Base-by-base conservation (phyloP, 2,329 filamentous ascomycete genomes). In the Ophiosphaerella narmari region DNA sequence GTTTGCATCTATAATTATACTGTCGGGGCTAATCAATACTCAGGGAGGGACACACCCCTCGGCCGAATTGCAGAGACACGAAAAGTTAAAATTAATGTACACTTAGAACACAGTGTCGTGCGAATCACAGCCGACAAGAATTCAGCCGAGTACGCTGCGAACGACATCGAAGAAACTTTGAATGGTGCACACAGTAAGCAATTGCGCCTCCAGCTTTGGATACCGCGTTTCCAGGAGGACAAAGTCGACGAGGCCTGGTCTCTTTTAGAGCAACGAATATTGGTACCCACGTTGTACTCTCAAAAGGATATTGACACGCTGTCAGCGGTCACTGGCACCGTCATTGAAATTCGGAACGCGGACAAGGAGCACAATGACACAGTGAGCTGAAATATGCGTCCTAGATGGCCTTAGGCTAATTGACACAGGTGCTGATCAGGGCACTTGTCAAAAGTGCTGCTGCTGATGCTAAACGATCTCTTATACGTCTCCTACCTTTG, bases 71-170 rank as follows among this genome's bases (percentile, higher is more conserved):
- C 63, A 18, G 41, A 41, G n/a, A 40, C 44, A 18, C 60, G 72
- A 12, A 67, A 59, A 29, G 69, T 60, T 21, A 73, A 60, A 29
- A 43, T 73, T 8, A 65, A 74, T 33, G 51, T 69, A 13, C 57
- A 64, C 32, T 44, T 50, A 31, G 46, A 52, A 3, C 55, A 67
- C 32, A 57, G 55, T 32, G 53, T 72, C 14, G 43, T 75, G 9
- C 68, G 72, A 16, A 72, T 75, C 29, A 74, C 67, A 7, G 71
- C 70, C 26, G 66, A 72, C 46, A 73, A 72, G 39, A 67, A 46
- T 39, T 70, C 60, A 21, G 67, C 70, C 12, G 68, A 72, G 38
- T 71, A 72, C 40, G 66, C 67, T 6, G 68, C 70, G 3, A 59
- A 69, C 36, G 72, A 74, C 43, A 52, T 74, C 23, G 62, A 70